Base-by-base conservation (phyloP, 371 early-diverging fungal species). In the Lichtheimia hyalospora region DNA sequence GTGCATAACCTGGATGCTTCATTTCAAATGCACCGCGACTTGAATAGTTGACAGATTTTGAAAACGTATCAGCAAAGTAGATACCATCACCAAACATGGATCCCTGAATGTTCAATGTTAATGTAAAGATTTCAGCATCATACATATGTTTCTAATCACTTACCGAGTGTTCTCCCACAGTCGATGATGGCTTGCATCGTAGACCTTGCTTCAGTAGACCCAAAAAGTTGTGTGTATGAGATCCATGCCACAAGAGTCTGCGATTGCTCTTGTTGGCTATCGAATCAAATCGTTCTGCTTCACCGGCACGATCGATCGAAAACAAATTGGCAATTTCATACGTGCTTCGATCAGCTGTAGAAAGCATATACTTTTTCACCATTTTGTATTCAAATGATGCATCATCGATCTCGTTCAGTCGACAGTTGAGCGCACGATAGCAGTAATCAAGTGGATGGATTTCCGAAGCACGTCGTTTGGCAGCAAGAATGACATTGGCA, bases 1-100 rank as follows among this genome's bases (percentile, higher is more conserved):
- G 27, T 4, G 50, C 59, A 49, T 71, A 76, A 21, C 64, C 59
- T 6, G 62, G 58, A 21, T 56, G 55, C 5, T 61, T 40, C 34
- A 12, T 24, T 14, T 49, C 50, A 24, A 20, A 50, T 12, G 14
- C 18, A 16, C 41, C 25, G 18, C 34, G 50, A 7, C 14, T 49
- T 10, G 72, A 54, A 62, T 84, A 86, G 5, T 52, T 56, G 21
- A 76, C 54, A 3, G 78, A 73, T 58, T 87, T 87, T 23, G 43
- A 21, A 52, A 85, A 82, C 54, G 68, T 73, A 49, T 87, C 87
- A 3, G 84, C 85, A 69, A 85, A 85, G 57, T 87, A 87, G 15
- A 87, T 70, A 21, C 86, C 86, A 16, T 76, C 72, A 14, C 87
- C 87, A 48, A 74, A 62, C 61, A 75, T 51, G 5, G 78, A 58